Percentiles rank a stretch among this genome's conserved stretches.
These are phyloP conservation scores for Prunus mume DNA, from an alignment of 306 rosid species.

Conservation along the genomic window DNA sequence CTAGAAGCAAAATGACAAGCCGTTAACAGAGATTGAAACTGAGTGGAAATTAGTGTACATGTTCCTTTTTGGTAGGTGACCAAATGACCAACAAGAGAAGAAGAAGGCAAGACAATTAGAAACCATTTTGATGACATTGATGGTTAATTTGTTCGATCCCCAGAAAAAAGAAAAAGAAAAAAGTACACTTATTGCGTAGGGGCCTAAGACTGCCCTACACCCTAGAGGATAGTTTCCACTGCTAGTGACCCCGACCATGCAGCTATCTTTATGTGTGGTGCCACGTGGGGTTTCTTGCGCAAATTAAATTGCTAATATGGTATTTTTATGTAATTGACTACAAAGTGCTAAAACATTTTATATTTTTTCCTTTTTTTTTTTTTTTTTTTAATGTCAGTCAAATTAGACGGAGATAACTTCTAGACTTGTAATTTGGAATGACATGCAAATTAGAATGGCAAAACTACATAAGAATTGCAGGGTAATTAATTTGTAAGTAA, in stretches of 20 bases:
- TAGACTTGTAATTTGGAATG: neutral
- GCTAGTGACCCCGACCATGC: neutral
- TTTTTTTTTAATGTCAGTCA: neutral
- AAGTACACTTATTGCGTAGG: neutral
- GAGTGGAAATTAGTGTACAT: conserved; percentile 21
- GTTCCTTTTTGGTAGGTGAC: conserved; percentile 46
- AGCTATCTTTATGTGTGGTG: neutral
- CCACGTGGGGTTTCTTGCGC: neutral
- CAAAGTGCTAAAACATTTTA: neutral
- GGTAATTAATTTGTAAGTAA: too few species aligned
- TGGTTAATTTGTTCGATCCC: neutral
- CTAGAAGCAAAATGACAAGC: conserved; percentile 39
- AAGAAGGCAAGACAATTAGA: neutral
- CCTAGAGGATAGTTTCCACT: neutral
- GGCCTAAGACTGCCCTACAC: neutral
- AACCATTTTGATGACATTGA: neutral
- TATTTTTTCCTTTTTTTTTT: neutral
- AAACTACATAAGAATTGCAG: neutral
- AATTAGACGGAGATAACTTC: neutral
- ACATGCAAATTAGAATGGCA: neutral
- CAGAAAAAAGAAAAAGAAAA: neutral
- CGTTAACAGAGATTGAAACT: conserved; percentile 21
- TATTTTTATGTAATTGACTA: neutral
- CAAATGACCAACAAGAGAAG: conserved; percentile 7
- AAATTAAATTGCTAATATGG: neutral